phyloP scores from a whole-genome alignment of 2,329 filamentous ascomycete species.

The Colletotrichum limetticola region DNA sequence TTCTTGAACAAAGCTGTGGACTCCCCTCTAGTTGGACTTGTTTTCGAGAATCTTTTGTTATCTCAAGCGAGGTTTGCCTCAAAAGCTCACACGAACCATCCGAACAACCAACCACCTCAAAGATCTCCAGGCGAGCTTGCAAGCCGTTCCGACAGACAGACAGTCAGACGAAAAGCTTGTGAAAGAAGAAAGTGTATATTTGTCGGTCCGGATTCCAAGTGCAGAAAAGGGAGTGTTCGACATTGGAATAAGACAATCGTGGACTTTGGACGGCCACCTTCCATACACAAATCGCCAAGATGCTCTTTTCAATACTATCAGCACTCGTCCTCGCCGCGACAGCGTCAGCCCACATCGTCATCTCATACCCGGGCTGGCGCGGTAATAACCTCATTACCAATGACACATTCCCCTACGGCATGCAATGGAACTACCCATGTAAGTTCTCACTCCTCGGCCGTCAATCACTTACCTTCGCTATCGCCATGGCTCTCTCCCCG shows the following conservation, averaged over 20 bases:
- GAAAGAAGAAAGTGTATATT: neutral
- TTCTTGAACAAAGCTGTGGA: constrained; percentile 2
- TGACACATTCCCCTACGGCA: constrained; percentile 83
- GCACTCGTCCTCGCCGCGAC: constrained; percentile 59
- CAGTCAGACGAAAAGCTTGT: neutral
- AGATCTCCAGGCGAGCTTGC: neutral
- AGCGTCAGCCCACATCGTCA: constrained; percentile 78
- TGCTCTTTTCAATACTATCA: constrained; percentile 58
- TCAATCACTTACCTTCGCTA: neutral
- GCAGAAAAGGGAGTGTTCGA: neutral
- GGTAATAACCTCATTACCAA: constrained; percentile 88
- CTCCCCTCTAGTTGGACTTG: neutral
- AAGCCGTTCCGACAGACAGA: neutral
- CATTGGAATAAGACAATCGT: neutral
- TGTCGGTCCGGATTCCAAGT: neutral
- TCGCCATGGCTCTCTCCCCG: constrained; percentile 1
- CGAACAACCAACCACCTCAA: neutral
- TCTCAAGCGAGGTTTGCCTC: neutral
- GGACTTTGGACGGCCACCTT: neutral
- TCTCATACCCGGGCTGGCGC: constrained; percentile 88
- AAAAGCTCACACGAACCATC: neutral
- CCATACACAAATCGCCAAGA: constrained; percentile 44
- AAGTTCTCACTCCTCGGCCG: constrained; percentile 50
- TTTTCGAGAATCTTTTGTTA: neutral
- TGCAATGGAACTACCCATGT: constrained; percentile 98